A percentile compares a stretch with the other conserved stretches of the same genome.
Evolutionary conservation across 2,329 filamentous ascomycete genomes (phyloP).

Genomic region (Trichoderma asperellum): DNA sequence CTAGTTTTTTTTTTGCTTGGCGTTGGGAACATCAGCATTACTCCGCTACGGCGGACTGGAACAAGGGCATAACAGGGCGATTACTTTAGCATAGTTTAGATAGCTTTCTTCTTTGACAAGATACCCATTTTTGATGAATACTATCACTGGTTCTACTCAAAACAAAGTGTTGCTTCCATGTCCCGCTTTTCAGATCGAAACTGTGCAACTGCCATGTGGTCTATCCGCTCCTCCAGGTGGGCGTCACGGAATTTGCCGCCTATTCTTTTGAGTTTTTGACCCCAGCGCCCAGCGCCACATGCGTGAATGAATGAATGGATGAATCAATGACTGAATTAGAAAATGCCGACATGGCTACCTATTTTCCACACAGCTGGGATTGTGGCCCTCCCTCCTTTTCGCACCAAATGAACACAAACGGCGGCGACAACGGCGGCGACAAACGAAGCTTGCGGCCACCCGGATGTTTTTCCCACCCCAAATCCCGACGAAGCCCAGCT

Average conservation of each 20-base stretch:
- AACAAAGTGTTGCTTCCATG: background rate
- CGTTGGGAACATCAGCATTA: constrained; percentile 17
- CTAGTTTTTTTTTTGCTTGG: background rate
- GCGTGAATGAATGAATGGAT: background rate
- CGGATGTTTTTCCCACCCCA: background rate
- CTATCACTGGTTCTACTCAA: constrained; percentile 1
- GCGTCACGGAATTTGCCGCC: background rate
- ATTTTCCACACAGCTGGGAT: background rate
- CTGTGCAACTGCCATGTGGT: constrained; percentile 17
- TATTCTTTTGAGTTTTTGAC: background rate
- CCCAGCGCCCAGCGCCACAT: background rate
- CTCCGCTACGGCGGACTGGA: constrained; percentile 20
- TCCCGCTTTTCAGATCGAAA: background rate
- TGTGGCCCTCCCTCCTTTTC: background rate
- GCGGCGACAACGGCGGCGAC: background rate
- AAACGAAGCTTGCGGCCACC: constrained; percentile 10
- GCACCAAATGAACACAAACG: background rate
- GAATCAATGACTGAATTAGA: background rate
- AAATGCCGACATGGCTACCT: background rate
- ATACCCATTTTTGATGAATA: constrained; percentile 21
- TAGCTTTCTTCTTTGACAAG: constrained; percentile 23
- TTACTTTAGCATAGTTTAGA: constrained; percentile 21
- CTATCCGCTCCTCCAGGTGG: background rate
- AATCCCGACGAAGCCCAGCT: background rate
- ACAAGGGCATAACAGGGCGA: constrained; percentile 4